Percentiles rank a stretch among this genome's conserved stretches.
Conservation (phyloP, 2,329 filamentous ascomycete species). For the Cladosporium velox region DNA sequence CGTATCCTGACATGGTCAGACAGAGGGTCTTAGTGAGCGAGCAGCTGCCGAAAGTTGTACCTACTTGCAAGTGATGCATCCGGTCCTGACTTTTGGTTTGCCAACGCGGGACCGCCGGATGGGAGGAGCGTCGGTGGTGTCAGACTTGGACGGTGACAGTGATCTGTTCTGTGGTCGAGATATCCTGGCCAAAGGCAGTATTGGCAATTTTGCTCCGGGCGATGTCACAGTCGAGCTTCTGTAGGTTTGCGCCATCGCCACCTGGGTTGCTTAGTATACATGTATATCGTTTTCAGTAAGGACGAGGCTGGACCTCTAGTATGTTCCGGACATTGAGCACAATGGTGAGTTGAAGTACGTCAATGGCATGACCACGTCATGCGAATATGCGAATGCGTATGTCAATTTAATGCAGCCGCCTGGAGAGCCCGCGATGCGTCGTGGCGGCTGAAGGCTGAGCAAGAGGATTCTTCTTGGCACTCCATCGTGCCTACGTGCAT, state of each 20-base stretch:
- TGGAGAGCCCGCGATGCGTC: background rate
- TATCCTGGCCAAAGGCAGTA: background rate
- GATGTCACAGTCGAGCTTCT: background rate
- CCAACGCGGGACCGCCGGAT: constrained; percentile 3
- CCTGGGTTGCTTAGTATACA: background rate
- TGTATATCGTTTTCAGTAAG: no score
- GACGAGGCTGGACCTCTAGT: no score
- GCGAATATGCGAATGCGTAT: no score
- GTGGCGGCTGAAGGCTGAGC: constrained; percentile 9
- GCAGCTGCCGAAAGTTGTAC: constrained; percentile 50
- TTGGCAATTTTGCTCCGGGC: background rate
- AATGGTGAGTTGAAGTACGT: no score
- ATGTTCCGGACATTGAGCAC: background rate
- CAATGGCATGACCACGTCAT: no score
- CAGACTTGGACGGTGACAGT: background rate
- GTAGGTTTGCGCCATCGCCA: constrained; percentile 9
- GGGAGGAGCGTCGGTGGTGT: background rate
- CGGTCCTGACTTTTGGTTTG: constrained; percentile 19
- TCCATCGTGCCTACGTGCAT: no score
- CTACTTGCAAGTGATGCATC: constrained; percentile 28
- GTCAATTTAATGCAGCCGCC: background rate
- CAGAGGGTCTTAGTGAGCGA: background rate
- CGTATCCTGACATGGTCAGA: constrained; percentile 52
- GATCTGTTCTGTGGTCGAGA: background rate
- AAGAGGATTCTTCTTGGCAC: background rate